These are phyloP conservation scores for Adansonia grandidieri DNA, from an alignment of 441 rosid genomes.

Conservation along the genomic window DNA sequence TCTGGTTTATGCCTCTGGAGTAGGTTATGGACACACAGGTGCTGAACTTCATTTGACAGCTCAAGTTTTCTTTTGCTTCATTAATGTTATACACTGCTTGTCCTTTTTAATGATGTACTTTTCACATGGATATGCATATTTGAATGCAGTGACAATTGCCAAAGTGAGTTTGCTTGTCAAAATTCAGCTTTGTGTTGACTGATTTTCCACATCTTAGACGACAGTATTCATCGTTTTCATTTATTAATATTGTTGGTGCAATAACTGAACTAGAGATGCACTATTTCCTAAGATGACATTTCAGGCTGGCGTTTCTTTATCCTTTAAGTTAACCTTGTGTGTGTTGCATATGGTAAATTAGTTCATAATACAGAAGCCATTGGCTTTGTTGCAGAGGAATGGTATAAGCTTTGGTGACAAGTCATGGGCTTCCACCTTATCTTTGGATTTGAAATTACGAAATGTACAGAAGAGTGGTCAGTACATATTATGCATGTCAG, in stretches of 20 bases:
- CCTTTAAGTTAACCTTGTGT: neutral
- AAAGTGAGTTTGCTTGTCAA: neutral
- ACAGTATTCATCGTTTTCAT: neutral
- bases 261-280: neutral
- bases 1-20: neutral
- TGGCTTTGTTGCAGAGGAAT: constrained; percentile 46
- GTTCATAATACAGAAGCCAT: neutral
- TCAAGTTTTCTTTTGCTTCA: constrained; percentile 13
- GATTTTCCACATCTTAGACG: neutral
- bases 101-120: neutral
- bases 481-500: constrained; percentile 64
- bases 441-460: constrained; percentile 51
- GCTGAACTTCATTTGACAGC: constrained; percentile 2
- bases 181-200: constrained; percentile 6
- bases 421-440: constrained; percentile 55
- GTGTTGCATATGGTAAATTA: neutral
- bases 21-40: neutral
- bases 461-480: constrained; percentile 39
- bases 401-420: constrained; percentile 57
- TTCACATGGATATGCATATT: neutral
- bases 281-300: neutral
- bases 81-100: neutral
- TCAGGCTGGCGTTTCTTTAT: neutral
- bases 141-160: neutral
- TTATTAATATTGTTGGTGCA: neutral